Conservation (phyloP, 805 yeast species). For the Candida pseudoglaebosa region DNA sequence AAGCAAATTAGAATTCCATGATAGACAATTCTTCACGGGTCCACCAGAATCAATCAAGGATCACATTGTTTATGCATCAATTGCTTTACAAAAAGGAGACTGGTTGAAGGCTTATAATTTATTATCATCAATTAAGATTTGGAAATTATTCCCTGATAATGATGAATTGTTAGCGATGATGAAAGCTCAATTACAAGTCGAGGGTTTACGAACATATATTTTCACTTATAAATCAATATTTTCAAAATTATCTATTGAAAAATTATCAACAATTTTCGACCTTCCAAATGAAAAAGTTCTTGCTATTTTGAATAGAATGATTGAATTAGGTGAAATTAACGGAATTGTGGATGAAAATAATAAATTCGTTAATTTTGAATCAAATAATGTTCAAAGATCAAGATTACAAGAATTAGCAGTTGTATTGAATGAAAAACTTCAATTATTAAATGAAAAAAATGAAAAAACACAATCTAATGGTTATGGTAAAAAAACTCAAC, state of each 20-base stretch:
- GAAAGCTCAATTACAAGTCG: conserved; percentile 74
- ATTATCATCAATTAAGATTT: conserved; percentile 73
- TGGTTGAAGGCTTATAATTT: conserved; percentile 77
- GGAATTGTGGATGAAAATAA: conserved; percentile 74
- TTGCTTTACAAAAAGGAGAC: conserved; percentile 81
- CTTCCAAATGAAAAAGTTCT: conserved; percentile 53
- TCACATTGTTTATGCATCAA: conserved; percentile 87
- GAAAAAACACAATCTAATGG: conserved; percentile 82
- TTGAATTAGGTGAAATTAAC: conserved; percentile 69
- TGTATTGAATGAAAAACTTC: conserved; percentile 76
- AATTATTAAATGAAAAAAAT: conserved; percentile 74
- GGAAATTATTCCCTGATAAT: conserved; percentile 75
- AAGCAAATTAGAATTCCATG: conserved; percentile 86
- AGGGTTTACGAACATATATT: conserved; percentile 89
- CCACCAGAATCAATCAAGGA: conserved; percentile 98
- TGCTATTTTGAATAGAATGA: conserved; percentile 68
- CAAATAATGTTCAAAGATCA: conserved; percentile 74
- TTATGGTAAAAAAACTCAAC: conserved; percentile 41
- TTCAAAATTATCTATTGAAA: conserved; percentile 65
- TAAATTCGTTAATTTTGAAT: conserved; percentile 55
- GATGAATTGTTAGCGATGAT: conserved; percentile 69
- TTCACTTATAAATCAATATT: conserved; percentile 78
- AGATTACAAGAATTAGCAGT: conserved; percentile 85
- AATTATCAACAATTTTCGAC: conserved; percentile 64
- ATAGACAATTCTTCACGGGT: conserved; percentile 91